A percentile compares a stretch with the other conserved stretches of the same genome.
phyloP scores from a whole-genome alignment of 768 basidiomycete species.

The Macrolepiota albuminosa region DNA sequence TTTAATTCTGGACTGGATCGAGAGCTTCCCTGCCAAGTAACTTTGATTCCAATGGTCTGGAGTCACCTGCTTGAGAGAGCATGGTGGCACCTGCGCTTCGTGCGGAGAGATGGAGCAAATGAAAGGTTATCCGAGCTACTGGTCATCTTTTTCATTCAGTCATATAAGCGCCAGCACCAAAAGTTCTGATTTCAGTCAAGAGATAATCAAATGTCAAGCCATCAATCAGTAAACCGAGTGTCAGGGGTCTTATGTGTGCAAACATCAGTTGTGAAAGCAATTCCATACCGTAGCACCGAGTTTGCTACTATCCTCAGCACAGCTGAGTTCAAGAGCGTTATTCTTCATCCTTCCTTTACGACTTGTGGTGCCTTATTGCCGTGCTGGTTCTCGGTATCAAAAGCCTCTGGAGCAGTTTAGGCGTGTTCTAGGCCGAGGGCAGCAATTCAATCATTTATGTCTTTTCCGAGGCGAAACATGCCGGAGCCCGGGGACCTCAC shows the following conservation, averaged over 20 bases:
- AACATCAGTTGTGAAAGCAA: neutral
- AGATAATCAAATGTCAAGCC: neutral
- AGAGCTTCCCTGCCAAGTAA: neutral
- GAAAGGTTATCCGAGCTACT: neutral
- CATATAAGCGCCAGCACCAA: neutral
- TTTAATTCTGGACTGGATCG: neutral
- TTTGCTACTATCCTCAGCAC: neutral
- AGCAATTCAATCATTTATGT: slow-evolving; percentile 17
- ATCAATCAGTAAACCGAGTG: neutral
- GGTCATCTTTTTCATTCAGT: neutral
- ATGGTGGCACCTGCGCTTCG: neutral
- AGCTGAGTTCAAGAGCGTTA: neutral
- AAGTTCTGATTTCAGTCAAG: neutral
- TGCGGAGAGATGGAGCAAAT: neutral
- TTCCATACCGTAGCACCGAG: neutral
- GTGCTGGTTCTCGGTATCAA: slow-evolving; percentile 21
- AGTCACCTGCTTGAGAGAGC: neutral
- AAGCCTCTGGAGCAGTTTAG: slow-evolving; percentile 6
- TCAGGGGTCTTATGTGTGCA: neutral
- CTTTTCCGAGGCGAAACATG: slow-evolving; percentile 40
- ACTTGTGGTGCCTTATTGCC: slow-evolving; percentile 11
- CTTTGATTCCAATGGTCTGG: neutral
- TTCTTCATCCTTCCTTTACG: slow-evolving; percentile 10
- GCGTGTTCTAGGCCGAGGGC: slow-evolving; percentile 10
- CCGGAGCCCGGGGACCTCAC: slow-evolving; percentile 34